Percentiles rank a stretch among this genome's conserved stretches.
These are phyloP conservation scores for Gentiana macrophylla DNA, from an alignment of 257 asterid genomes.

Conservation along the genomic window DNA sequence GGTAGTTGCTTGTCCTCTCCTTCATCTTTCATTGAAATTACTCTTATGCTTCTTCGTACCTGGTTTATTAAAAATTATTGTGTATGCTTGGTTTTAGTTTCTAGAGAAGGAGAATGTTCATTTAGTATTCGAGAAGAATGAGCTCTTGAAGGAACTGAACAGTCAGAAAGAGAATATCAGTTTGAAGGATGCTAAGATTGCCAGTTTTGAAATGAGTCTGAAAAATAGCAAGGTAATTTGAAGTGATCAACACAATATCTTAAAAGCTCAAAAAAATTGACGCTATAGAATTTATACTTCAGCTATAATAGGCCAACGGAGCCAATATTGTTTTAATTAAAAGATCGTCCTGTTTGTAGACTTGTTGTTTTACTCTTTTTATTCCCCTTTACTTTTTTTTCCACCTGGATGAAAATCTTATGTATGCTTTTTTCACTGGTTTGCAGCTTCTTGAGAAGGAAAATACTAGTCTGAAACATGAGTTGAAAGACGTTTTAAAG, in stretches of 20 bases:
- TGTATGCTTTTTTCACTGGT: not conserved
- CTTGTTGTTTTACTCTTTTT: not conserved
- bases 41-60: not conserved
- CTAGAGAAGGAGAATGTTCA: conserved; percentile 54
- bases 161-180: conserved; percentile 40
- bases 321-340: not conserved
- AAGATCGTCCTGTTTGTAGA: not conserved
- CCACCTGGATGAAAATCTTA: not conserved
- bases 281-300: not conserved
- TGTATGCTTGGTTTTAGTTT: conserved; percentile 24
- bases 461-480: conserved; percentile 14
- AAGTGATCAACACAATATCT: not conserved
- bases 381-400: not conserved
- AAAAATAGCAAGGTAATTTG: conserved; percentile 45
- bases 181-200: conserved; percentile 40
- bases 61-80: not conserved
- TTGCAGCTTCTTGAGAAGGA: conserved; percentile 25
- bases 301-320: too few relatives aligned
- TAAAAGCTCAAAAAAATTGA: conserved; percentile 1
- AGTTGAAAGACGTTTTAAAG: conserved; percentile 12
- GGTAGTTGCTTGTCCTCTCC: conserved; percentile 34
- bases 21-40: not conserved
- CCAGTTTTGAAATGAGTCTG: conserved; percentile 35
- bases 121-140: conserved; percentile 38
- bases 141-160: conserved; percentile 37